phyloP scores from a whole-genome alignment of 805 yeast species.

The Jamesozyma jinghongensis region DNA sequence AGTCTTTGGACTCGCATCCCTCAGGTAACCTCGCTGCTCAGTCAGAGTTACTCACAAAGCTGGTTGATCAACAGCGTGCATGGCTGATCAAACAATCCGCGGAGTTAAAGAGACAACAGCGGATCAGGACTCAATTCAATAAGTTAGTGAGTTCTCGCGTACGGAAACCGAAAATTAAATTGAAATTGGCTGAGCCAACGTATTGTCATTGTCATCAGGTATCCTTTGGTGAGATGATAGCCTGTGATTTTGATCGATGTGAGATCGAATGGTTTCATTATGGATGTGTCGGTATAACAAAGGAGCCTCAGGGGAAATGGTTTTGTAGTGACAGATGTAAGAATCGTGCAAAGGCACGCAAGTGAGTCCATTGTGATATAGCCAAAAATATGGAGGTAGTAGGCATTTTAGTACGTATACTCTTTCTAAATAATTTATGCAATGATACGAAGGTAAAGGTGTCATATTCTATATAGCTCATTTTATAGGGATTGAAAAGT shows the following conservation, averaged over 20 bases:
- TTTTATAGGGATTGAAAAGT: too few relatives aligned
- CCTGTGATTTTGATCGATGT: conserved; percentile 76
- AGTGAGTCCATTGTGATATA: too few relatives aligned
- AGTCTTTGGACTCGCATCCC: conserved; percentile 24
- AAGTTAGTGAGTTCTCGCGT: too few relatives aligned
- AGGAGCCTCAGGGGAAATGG: conserved; percentile 63
- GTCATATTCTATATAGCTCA: too few relatives aligned
- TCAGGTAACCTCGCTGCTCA: neutral
- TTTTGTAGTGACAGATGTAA: conserved; percentile 46
- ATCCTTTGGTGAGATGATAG: conserved; percentile 74
- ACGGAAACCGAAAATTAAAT: conserved; percentile 1
- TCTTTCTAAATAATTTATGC: too few relatives aligned
- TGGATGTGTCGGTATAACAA: conserved; percentile 57
- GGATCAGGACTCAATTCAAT: too few relatives aligned
- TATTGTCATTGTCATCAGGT: conserved; percentile 43
- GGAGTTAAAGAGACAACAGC: too few relatives aligned
- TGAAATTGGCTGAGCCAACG: conserved; percentile 3
- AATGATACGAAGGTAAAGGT: too few relatives aligned
- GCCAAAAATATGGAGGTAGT: too few relatives aligned
- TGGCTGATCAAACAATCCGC: too few relatives aligned
- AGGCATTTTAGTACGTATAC: too few relatives aligned
- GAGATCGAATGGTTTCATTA: conserved; percentile 73
- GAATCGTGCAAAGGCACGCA: conserved; percentile 1
- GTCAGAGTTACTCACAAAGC: neutral
- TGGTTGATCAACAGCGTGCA: too few relatives aligned